Base-by-base conservation (phyloP, 768 basidiomycete genomes). In the Mycena epipterygia region DNA sequence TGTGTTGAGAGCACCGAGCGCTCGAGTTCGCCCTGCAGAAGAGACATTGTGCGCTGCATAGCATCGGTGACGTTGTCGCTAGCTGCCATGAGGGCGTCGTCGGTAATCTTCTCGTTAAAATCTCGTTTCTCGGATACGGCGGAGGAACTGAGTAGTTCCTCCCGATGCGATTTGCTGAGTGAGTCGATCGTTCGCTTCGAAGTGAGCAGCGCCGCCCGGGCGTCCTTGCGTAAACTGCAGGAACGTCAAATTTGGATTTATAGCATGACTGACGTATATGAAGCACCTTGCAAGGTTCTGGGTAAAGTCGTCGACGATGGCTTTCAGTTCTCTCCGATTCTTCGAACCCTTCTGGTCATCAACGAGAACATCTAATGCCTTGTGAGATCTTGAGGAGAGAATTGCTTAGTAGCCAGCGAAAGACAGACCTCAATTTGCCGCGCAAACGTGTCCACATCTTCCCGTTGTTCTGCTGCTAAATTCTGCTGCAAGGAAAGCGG, bases 21-120 rank as follows among this genome's bases (percentile, higher is more conserved):
- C 76, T 98, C 95, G 3, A 99, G 90, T 76, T 99, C 98, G 44
- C 89, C 89, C 81, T 97, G 95, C 95, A 99, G 95, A 5, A 95
- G 82, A 16, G 83, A 86, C 41, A 95, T 88, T 5, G 97, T 98
- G 39, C 96, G 89, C 53, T 94, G 90, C 12, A 99, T 84, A 5
- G 95, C 90, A 25, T 94, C 92, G 1, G 97, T 98, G 13, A 99
- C 95, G 70, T 96, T 89, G 70, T 93, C 88, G 64, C 91, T 95
- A n/a, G 95, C 91, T 72, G 90, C 90, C 92, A 96, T 96, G 16
- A 99, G 86, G 0, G 87, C 87, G 73, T 98, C 96, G 72, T 96
- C 95, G 11, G 92, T 93, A 42, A 85, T 83, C 83, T 93, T 93
- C 80, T 90, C 92, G 56, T 85, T 87, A 21, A 81, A 73, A 16